phyloP scores from a whole-genome alignment of 1,284 basidiomycete genomes.

The Sphagnurus paluster region DNA sequence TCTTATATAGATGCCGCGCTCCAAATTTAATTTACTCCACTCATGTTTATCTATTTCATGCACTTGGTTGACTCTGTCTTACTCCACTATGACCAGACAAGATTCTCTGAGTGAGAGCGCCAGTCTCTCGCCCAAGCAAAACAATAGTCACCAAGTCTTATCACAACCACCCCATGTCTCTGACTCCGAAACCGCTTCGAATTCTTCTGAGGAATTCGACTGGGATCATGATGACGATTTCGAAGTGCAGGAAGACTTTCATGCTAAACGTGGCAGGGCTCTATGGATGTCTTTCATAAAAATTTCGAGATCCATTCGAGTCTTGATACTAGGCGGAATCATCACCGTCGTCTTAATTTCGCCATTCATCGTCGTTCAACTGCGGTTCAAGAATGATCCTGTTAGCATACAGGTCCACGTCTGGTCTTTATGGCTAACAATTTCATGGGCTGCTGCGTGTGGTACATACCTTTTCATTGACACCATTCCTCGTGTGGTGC shows the following conservation, averaged over 20 bases:
- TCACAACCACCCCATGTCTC: constrained; percentile 26
- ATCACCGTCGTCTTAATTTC: constrained; percentile 65
- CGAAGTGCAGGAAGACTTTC: constrained; percentile 27
- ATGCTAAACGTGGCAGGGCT: constrained; percentile 51
- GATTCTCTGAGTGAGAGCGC: not conserved
- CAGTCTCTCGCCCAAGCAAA: not conserved
- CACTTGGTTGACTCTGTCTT: not conserved
- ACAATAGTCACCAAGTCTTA: not conserved
- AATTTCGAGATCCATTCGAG: constrained; percentile 59
- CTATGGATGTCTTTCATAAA: constrained; percentile 69
- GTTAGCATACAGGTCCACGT: constrained; percentile 57
- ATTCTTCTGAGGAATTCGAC: constrained; percentile 70
- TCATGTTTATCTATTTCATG: not conserved
- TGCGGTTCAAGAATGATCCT: constrained; percentile 53
- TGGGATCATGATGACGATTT: constrained; percentile 63
- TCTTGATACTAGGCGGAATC: constrained; percentile 54
- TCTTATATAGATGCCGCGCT: not conserved
- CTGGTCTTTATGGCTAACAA: constrained; percentile 74
- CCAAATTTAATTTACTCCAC: not conserved
- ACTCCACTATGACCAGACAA: not conserved
- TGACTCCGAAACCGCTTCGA: constrained; percentile 58
- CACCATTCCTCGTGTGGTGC: constrained; percentile 55
- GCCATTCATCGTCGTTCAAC: constrained; percentile 65
- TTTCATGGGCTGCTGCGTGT: constrained; percentile 67
- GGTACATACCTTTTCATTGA: constrained; percentile 66